Percentiles rank a stretch among this genome's conserved stretches.
These are phyloP conservation scores for Penicillium griseofulvum DNA, from an alignment of 2,329 filamentous ascomycete species.

Conservation along the genomic window DNA sequence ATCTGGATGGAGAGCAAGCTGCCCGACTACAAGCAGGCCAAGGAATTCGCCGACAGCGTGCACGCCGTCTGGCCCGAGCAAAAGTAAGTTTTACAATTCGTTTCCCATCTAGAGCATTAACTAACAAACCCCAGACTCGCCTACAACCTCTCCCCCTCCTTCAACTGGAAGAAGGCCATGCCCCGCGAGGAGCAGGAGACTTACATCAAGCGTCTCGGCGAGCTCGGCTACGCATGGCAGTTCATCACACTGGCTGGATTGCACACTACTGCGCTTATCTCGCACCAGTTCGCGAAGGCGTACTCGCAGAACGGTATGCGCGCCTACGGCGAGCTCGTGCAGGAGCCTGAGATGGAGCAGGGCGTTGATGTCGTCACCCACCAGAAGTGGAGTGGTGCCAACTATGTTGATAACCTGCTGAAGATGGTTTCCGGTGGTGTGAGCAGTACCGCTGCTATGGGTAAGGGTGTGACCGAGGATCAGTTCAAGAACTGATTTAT, in stretches of 20 bases:
- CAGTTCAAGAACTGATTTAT: slow-evolving; percentile 67
- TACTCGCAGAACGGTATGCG: slow-evolving; percentile 85
- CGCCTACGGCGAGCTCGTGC: slow-evolving; percentile 93
- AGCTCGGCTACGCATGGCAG: slow-evolving; percentile 97
- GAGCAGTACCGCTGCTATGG: slow-evolving; percentile 91
- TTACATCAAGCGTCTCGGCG: slow-evolving; percentile 85
- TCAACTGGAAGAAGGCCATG: slow-evolving; percentile 99
- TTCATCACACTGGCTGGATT: slow-evolving; percentile 99
- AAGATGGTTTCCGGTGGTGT: slow-evolving; percentile 97
- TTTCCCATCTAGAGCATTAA: neutral
- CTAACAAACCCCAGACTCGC: slow-evolving; percentile 62
- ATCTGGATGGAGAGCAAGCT: slow-evolving; percentile 99
- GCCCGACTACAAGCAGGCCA: slow-evolving; percentile 84
- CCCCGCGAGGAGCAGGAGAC: slow-evolving; percentile 88
- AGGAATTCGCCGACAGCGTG: slow-evolving; percentile 89
- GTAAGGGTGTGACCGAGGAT: slow-evolving; percentile 94
- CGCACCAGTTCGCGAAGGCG: slow-evolving; percentile 80
- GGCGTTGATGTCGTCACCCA: slow-evolving; percentile 95
- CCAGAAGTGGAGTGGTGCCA: slow-evolving; percentile 97
- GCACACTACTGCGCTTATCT: slow-evolving; percentile 91
- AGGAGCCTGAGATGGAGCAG: slow-evolving; percentile 92
- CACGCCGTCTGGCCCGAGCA: slow-evolving; percentile 94
- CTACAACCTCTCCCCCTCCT: slow-evolving; percentile 97
- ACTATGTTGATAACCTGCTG: slow-evolving; percentile 88
- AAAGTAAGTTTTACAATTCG: slow-evolving; percentile 63